Evolutionary conservation across 345 rosid species (phyloP).

Genomic region (Gossypium herbaceum): DNA sequence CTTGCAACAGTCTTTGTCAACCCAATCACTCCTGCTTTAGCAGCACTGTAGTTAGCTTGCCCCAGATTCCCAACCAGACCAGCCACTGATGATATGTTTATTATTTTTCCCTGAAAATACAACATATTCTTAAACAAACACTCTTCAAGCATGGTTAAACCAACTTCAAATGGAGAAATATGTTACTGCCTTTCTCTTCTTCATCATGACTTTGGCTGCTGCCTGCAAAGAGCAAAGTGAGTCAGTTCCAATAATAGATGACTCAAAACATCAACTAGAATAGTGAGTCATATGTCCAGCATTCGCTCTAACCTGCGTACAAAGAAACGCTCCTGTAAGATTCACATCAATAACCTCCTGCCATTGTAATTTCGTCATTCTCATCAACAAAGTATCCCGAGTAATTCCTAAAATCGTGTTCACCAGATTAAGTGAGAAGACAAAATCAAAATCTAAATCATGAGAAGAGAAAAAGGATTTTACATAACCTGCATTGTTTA

Average conservation of each 20-base stretch:
- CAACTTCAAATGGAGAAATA: not conserved
- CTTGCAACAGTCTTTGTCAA: slow-evolving; percentile 79
- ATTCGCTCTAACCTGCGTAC: slow-evolving; percentile 66
- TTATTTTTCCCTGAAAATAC: slow-evolving; percentile 67
- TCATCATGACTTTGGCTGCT: slow-evolving; percentile 92
- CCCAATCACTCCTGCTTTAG: slow-evolving; percentile 97
- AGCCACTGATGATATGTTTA: slow-evolving; percentile 88
- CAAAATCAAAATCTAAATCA: slow-evolving; percentile 11
- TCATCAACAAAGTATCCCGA: slow-evolving; percentile 77
- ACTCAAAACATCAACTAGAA: slow-evolving; percentile 10
- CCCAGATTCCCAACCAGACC: slow-evolving; percentile 94
- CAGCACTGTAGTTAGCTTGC: slow-evolving; percentile 98
- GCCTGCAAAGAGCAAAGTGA: slow-evolving; percentile 60
- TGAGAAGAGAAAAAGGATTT: not conserved
- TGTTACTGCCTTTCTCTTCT: slow-evolving; percentile 66
- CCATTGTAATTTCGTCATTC: slow-evolving; percentile 94
- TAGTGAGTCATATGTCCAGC: slow-evolving; percentile 11
- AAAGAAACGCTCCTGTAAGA: slow-evolving; percentile 92
- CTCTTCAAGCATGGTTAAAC: not conserved
- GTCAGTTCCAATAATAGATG: slow-evolving; percentile 22
- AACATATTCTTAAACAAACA: not conserved
- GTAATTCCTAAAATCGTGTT: slow-evolving; percentile 67
- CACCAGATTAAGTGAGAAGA: slow-evolving; percentile 24
- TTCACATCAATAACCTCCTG: slow-evolving; percentile 90
- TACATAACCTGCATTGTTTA: slow-evolving; percentile 88